A percentile compares a stretch with the other conserved stretches of the same genome.
Evolutionary conservation across 768 basidiomycete species (phyloP).

Genomic region (Hydnomerulius pinastri): DNA sequence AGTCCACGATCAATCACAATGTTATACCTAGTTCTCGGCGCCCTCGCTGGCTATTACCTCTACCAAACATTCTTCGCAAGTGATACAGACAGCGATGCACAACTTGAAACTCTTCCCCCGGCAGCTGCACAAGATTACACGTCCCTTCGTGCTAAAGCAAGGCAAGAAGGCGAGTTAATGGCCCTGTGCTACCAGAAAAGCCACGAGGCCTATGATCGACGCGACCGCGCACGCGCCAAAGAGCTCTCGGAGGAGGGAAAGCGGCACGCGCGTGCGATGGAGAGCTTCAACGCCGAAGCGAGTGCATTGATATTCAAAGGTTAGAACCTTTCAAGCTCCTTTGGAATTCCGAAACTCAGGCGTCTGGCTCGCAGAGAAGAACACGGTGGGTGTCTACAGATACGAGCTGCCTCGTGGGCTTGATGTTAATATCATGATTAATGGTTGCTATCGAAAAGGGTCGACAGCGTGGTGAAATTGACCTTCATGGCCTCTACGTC

Average conservation of each 20-base stretch:
- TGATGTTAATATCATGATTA: background rate
- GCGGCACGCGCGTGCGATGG: conserved; percentile 73
- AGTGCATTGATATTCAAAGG: conserved; percentile 77
- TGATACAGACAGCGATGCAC: conserved; percentile 5
- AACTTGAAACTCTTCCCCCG: background rate
- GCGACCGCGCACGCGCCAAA: conserved; percentile 79
- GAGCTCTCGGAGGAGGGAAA: conserved; percentile 79
- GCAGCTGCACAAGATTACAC: conserved; percentile 43
- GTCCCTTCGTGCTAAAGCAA: conserved; percentile 70
- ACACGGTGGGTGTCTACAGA: conserved; percentile 46
- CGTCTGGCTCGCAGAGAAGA: conserved; percentile 57
- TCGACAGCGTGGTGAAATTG: conserved; percentile 69
- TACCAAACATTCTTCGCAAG: conserved; percentile 14
- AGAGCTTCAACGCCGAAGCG: conserved; percentile 74
- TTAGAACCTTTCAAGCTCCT: conserved; percentile 35
- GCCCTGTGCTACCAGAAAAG: conserved; percentile 62
- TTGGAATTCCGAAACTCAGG: background rate
- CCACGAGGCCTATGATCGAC: conserved; percentile 68
- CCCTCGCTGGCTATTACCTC: conserved; percentile 5
- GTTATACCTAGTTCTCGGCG: conserved; percentile 15
- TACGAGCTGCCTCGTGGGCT: no score
- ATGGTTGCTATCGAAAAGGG: conserved; percentile 40
- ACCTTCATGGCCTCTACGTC: conserved; percentile 91
- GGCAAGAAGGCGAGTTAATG: conserved; percentile 78
- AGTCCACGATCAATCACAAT: conserved; percentile 4